Evolutionary conservation across 257 asterid genomes (phyloP).

Genomic region (Plantago elongata): DNA sequence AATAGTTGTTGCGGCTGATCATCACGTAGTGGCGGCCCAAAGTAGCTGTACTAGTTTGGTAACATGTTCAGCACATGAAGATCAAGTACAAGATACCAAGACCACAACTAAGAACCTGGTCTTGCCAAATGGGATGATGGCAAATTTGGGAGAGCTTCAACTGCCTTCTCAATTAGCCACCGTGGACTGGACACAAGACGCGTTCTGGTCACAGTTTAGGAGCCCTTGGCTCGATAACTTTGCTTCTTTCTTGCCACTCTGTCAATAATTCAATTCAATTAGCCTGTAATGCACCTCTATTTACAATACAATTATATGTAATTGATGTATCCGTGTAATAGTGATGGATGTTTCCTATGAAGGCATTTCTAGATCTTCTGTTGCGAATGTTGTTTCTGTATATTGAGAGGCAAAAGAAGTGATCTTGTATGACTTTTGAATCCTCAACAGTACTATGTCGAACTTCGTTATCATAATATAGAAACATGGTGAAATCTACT

Average conservation of each 20-base stretch:
- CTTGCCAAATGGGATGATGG: conserved; percentile 25
- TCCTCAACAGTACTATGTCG: too few species aligned
- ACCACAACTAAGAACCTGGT: conserved; percentile 18
- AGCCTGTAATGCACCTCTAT: too few species aligned
- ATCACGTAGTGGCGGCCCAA: not conserved
- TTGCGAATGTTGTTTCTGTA: too few species aligned
- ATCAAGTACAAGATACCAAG: not conserved
- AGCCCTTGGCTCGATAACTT: conserved; percentile 64
- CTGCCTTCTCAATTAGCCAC: conserved; percentile 31
- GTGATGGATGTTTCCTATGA: too few species aligned
- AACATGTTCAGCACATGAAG: too few species aligned
- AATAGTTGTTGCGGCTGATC: not conserved
- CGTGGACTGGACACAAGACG: conserved; percentile 57
- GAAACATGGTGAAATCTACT: too few species aligned
- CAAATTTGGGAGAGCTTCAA: conserved; percentile 38
- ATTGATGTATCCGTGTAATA: too few species aligned
- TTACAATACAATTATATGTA: too few species aligned
- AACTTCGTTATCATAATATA: too few species aligned
- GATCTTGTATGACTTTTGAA: too few species aligned
- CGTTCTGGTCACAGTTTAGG: conserved; percentile 50
- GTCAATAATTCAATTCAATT: conserved; percentile 3
- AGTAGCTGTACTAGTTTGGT: not conserved
- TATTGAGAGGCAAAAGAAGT: too few species aligned
- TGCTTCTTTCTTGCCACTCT: conserved; percentile 26
- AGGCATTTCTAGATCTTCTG: too few species aligned